Conservation (phyloP, 495 filamentous ascomycete genomes). For the Podospora didyma region DNA sequence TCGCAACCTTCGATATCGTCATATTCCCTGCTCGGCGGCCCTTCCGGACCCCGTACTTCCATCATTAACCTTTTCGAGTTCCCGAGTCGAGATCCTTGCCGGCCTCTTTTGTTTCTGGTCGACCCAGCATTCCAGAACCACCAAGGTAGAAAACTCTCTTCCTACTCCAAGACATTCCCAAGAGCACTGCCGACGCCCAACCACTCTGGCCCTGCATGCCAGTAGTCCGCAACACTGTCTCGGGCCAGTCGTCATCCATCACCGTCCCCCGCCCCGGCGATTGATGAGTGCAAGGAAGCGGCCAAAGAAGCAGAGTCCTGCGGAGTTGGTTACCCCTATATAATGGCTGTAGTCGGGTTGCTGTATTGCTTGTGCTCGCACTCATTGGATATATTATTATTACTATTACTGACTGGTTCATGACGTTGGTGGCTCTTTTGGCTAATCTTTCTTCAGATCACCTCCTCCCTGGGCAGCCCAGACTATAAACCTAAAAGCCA, state of each 20-base stretch:
- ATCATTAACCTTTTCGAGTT: neutral
- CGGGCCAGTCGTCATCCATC: neutral
- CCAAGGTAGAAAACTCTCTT: slow-evolving; percentile 3
- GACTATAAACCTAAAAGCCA: neutral
- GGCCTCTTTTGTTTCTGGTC: slow-evolving; percentile 1
- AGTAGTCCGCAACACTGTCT: slow-evolving; percentile 7
- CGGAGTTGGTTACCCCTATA: neutral
- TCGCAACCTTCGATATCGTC: neutral
- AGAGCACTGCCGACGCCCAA: neutral
- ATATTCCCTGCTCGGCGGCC: neutral
- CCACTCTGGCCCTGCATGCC: slow-evolving; percentile 5
- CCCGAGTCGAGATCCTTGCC: neutral
- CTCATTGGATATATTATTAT: neutral
- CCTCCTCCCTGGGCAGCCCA: neutral
- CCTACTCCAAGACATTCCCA: neutral
- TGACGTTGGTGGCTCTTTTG: neutral
- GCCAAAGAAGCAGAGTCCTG: neutral
- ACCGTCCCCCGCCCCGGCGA: neutral
- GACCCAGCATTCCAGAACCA: slow-evolving; percentile 5
- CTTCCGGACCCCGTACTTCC: neutral
- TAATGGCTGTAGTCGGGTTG: neutral
- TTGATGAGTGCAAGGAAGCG: neutral
- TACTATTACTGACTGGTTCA: neutral
- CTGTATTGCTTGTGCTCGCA: neutral
- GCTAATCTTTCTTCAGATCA: slow-evolving; percentile 7